Evolutionary conservation across 345 rosid species (phyloP), one percentile per base, ranked within the genome.

Genomic region (Salix caprea): DNA sequence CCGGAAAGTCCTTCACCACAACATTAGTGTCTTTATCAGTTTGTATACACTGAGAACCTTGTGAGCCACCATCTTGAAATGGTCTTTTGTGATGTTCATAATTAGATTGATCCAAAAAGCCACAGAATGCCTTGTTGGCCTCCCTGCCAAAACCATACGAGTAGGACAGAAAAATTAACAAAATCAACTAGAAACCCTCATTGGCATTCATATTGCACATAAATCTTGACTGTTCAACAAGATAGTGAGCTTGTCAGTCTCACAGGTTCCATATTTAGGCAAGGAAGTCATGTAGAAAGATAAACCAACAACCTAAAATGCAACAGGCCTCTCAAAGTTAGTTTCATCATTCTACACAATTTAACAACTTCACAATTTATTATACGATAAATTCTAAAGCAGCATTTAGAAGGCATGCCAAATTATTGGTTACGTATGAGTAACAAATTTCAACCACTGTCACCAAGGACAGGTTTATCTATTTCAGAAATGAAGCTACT

Each of bases 71-170:
- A 28, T 83, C 84, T 76, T 40, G 84, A 75, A 79, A 78, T n/a
- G 78, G 48, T 58, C 72, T 83, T 82, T 76, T 78, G 74, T 77
- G 79, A 70, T 84, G 83, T 65, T 78, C 66, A 74, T 73, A 76
- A 70, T 85, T 90, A 69, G 87, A 85, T 77, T 77, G 87, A 78
- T 85, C 84, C 80, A 71, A 76, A 85, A 93, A 93, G 75, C 99
- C 99, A 84, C 98, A 93, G 71, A 91, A 86, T 61, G 99, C 98
- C 83, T 96, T 96, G 67, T 91, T 93, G 61, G 80, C 82, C 83
- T 96, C 99, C 92, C 98, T 93, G 86, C 28, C 61, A 71, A 78
- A 82, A 82, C n/a, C 79, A 84, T 74, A 78, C 80, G 77, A 76
- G 70, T 40, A 65, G 58, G 64, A 77, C 40, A 66, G 30, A 50